phyloP scores from a whole-genome alignment of 306 rosid genomes.

The Fagus sylvatica region DNA sequence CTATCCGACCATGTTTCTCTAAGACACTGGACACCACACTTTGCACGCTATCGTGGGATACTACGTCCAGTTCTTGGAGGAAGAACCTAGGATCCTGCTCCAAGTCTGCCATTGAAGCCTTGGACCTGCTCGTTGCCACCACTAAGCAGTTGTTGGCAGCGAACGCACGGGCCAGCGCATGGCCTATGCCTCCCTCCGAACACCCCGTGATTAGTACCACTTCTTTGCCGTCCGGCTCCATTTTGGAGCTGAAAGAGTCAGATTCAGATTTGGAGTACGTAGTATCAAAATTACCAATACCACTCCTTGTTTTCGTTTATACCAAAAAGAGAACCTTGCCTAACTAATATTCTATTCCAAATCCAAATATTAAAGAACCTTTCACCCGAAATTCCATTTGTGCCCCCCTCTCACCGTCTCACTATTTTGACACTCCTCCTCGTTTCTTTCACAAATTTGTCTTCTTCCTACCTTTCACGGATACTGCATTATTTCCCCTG shows the following conservation, averaged over 20 bases:
- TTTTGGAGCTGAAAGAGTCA: neutral
- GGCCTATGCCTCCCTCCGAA: constrained; percentile 66
- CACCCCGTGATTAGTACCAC: constrained; percentile 87
- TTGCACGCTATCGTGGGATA: constrained; percentile 64
- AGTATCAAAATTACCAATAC: too few relatives aligned
- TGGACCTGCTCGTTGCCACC: constrained; percentile 73
- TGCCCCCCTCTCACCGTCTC: too few relatives aligned
- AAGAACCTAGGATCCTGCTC: constrained; percentile 49
- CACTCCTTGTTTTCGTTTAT: too few relatives aligned
- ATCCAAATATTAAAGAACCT: too few relatives aligned
- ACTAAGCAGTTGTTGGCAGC: constrained; percentile 62
- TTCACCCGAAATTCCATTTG: too few relatives aligned
- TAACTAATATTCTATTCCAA: too few relatives aligned
- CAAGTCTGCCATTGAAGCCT: constrained; percentile 56
- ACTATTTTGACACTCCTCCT: too few relatives aligned
- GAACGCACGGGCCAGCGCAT: constrained; percentile 72
- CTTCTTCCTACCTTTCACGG: too few relatives aligned
- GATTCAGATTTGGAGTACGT: too few relatives aligned
- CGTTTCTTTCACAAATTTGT: too few relatives aligned
- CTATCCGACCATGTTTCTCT: constrained; percentile 56
- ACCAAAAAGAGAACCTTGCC: too few relatives aligned
- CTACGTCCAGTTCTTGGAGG: constrained; percentile 70
- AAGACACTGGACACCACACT: constrained; percentile 42
- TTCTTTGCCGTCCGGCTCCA: constrained; percentile 35
- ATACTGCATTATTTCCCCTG: constrained; percentile 55